A percentile compares a stretch with the other conserved stretches of the same genome.
Evolutionary conservation across 495 filamentous ascomycete genomes (phyloP).

Genomic region (Hypoxylon intermedium): DNA sequence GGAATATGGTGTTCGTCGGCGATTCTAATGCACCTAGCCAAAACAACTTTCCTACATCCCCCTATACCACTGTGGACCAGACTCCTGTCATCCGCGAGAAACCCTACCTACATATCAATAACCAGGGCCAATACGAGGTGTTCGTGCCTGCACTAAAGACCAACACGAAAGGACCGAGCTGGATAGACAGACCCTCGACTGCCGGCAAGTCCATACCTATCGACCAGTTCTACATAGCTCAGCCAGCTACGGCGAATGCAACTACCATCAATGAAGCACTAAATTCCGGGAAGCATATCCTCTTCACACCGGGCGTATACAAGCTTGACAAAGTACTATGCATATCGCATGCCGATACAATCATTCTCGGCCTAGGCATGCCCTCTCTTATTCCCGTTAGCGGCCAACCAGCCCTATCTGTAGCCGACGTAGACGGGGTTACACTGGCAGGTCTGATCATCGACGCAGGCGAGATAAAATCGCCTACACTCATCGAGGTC

Average conservation of each 20-base stretch:
- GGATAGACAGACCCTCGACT: slow-evolving; percentile 24
- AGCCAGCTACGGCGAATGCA: slow-evolving; percentile 26
- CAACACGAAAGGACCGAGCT: slow-evolving; percentile 39
- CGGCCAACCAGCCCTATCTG: slow-evolving; percentile 29
- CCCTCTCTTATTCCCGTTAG: slow-evolving; percentile 37
- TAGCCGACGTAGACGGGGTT: slow-evolving; percentile 41
- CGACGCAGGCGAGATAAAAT: slow-evolving; percentile 34
- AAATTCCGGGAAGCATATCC: slow-evolving; percentile 33
- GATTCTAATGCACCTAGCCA: slow-evolving; percentile 33
- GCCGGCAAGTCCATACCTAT: slow-evolving; percentile 39
- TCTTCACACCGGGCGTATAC: slow-evolving; percentile 43
- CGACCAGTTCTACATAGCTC: slow-evolving; percentile 36
- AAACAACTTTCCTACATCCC: slow-evolving; percentile 32
- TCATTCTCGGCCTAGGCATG: slow-evolving; percentile 40
- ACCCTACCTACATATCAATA: slow-evolving; percentile 36
- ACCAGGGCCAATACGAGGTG: slow-evolving; percentile 33
- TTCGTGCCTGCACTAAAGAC: slow-evolving; percentile 39
- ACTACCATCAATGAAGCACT: slow-evolving; percentile 36
- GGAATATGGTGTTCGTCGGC: slow-evolving; percentile 47
- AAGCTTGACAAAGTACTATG: slow-evolving; percentile 34
- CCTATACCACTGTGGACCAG: slow-evolving; percentile 39
- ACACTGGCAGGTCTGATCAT: slow-evolving; percentile 45
- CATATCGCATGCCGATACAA: slow-evolving; percentile 27
- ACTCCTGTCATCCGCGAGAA: slow-evolving; percentile 44
- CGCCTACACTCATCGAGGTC: slow-evolving; percentile 38